Percentiles rank a stretch among this genome's conserved stretches.
phyloP scores from a whole-genome alignment of 148 eudicot genomes.

The Vaccinium macrocarpon region DNA sequence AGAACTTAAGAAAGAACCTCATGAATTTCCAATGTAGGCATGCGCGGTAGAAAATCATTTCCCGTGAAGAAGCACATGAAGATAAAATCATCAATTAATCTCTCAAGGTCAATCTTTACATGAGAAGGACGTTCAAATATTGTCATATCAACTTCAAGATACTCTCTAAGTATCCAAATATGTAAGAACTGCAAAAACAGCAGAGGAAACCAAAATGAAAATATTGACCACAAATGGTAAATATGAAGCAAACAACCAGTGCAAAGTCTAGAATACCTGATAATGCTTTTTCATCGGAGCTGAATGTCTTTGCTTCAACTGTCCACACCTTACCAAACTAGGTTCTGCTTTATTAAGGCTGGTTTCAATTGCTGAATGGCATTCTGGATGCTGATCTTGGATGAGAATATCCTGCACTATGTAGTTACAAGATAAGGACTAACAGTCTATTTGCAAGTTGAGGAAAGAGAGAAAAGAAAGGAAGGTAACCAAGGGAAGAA shows the following conservation, averaged over 20 bases:
- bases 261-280: conserved; percentile 19
- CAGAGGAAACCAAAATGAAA: not conserved
- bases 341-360: conserved; percentile 2
- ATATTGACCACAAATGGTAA: not conserved
- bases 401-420: conserved; percentile 10
- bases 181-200: conserved; percentile 40
- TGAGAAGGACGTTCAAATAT: conserved; percentile 25
- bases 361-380: not conserved
- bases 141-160: conserved; percentile 36
- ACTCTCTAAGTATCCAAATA: conserved; percentile 48
- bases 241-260: not conserved
- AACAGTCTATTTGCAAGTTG: too few relatives aligned
- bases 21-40: conserved; percentile 42
- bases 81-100: conserved; percentile 49
- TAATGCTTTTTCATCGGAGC: conserved; percentile 8
- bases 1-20: conserved; percentile 32
- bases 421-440: not conserved
- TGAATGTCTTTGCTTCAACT: not conserved
- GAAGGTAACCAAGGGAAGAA: not conserved
- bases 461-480: too few relatives aligned
- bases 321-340: not conserved
- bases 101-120: conserved; percentile 33
- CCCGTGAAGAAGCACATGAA: conserved; percentile 55
- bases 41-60: conserved; percentile 51
- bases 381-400: not conserved